phyloP scores from a whole-genome alignment of 129 eudicot genomes.

The Saussurea involucrata region DNA sequence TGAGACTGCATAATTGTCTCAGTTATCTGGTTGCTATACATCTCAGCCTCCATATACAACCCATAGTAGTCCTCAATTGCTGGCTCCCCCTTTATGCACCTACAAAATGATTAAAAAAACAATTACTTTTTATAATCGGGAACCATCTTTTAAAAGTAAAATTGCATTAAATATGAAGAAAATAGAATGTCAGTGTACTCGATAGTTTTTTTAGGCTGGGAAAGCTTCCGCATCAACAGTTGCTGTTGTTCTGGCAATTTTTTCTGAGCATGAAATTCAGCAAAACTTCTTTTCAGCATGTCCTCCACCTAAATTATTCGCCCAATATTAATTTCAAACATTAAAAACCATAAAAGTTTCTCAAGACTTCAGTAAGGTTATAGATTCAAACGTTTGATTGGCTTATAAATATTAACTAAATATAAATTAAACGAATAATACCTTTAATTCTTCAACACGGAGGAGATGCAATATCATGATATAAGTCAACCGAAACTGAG shows the following conservation, averaged over 20 bases:
- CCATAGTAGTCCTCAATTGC: slow-evolving; percentile 89
- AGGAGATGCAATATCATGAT: slow-evolving; percentile 98
- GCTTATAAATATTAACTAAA: not conserved
- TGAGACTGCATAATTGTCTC: slow-evolving; percentile 75
- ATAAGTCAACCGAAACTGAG: slow-evolving; percentile 94
- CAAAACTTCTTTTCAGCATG: slow-evolving; percentile 99
- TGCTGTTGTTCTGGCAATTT: slow-evolving; percentile 94
- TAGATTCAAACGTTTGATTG: not conserved
- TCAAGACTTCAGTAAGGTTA: not conserved
- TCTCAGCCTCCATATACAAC: slow-evolving; percentile 80
- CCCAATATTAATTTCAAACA: not conserved
- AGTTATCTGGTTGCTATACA: slow-evolving; percentile 49
- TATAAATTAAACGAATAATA: slow-evolving; percentile 25
- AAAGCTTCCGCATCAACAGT: slow-evolving; percentile 85
- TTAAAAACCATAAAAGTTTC: not conserved
- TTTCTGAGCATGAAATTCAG: slow-evolving; percentile 99
- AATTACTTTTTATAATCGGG: not conserved
- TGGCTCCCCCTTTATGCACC: slow-evolving; percentile 99
- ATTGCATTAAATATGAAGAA: not conserved
- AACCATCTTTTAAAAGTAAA: not conserved
- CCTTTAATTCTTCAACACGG: slow-evolving; percentile 99
- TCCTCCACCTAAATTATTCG: slow-evolving; percentile 73
- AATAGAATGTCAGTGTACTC: slow-evolving; percentile 44
- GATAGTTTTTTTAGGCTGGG: slow-evolving; percentile 83
- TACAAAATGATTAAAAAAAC: too few species aligned